phyloP scores from a whole-genome alignment of 1,284 basidiomycete species.

The Flammula alnicola region DNA sequence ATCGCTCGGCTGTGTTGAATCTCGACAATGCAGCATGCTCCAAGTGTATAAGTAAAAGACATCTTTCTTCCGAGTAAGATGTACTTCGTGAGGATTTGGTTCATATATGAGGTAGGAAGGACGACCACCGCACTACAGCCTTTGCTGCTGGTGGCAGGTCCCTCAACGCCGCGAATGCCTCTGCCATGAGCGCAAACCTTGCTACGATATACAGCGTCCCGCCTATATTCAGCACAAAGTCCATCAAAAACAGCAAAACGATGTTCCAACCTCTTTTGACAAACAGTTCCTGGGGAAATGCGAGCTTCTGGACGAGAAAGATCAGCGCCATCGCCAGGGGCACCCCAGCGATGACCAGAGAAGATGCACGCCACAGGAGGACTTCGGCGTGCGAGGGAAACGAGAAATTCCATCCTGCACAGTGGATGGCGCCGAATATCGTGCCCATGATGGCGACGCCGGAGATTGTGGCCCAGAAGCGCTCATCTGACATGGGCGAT shows the following conservation, averaged over 20 bases:
- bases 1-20: too few species aligned
- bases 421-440: constrained; percentile 17
- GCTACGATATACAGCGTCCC: background rate
- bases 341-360: background rate
- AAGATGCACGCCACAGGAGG: constrained; percentile 1
- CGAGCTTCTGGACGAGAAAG: too few species aligned
- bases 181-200: background rate
- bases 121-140: background rate
- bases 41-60: too few species aligned
- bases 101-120: constrained; percentile 3
- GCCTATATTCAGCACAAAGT: background rate
- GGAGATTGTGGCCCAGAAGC: background rate
- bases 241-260: background rate
- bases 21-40: too few species aligned
- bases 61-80: too few species aligned
- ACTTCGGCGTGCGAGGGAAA: constrained; percentile 6
- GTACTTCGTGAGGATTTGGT: too few species aligned
- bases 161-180: background rate
- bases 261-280: background rate
- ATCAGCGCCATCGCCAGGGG: background rate
- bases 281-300: background rate
- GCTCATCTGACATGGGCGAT: background rate
- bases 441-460: constrained; percentile 3
- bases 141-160: background rate
- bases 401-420: constrained; percentile 12